Conservation (phyloP, 2,329 filamentous ascomycete species). For the Davidsoniella neocaledoniae region DNA sequence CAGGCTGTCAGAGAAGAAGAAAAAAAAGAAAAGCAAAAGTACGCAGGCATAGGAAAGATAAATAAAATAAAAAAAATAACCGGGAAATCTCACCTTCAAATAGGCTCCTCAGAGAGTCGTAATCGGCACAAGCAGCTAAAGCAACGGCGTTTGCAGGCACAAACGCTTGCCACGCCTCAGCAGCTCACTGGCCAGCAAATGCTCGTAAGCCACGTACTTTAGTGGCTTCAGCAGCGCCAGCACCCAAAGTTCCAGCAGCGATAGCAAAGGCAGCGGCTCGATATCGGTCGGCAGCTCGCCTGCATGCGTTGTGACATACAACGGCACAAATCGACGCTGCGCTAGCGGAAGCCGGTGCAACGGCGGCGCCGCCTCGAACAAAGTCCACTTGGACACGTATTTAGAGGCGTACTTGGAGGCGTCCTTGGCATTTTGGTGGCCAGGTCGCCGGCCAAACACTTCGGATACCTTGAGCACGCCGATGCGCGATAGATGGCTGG, state of each 20-base stretch:
- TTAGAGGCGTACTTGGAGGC: too few species aligned
- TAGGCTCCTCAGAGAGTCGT: conserved; percentile 30
- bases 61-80: too few species aligned
- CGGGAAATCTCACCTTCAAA: conserved; percentile 26
- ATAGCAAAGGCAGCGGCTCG: conserved; percentile 25
- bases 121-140: conserved; percentile 26
- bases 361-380: conserved; percentile 26
- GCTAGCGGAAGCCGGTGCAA: conserved; percentile 24
- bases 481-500: conserved; percentile 27
- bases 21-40: not conserved
- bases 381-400: conserved; percentile 25
- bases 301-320: conserved; percentile 36
- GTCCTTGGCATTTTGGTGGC: too few species aligned
- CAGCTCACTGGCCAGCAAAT: conserved; percentile 30
- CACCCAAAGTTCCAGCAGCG: conserved; percentile 35
- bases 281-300: conserved; percentile 31
- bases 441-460: conserved; percentile 21
- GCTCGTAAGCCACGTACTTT: conserved; percentile 29
- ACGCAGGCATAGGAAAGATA: not conserved
- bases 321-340: conserved; percentile 28
- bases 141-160: conserved; percentile 23
- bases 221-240: conserved; percentile 33
- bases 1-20: too few species aligned
- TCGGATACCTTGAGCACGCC: conserved; percentile 27
- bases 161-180: conserved; percentile 26